Percentiles rank a stretch among this genome's conserved stretches.
phyloP scores from a whole-genome alignment of 2,329 filamentous ascomycete genomes.

The Shiraia sp. region DNA sequence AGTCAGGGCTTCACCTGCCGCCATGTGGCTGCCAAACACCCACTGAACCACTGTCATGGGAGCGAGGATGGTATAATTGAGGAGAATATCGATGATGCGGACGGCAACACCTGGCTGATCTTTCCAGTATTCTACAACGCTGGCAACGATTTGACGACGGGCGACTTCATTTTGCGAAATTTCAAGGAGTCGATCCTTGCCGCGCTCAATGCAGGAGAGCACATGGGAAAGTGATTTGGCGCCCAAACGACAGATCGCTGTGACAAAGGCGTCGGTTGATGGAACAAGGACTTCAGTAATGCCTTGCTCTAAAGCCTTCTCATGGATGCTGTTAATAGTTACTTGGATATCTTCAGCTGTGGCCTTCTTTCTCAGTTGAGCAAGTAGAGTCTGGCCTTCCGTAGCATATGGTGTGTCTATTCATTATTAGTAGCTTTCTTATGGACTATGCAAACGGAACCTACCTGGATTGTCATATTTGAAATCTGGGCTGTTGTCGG shows the following conservation, averaged over 20 bases:
- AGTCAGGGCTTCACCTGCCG: conserved; percentile 69
- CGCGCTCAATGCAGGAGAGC: conserved; percentile 91
- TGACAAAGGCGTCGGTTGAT: conserved; percentile 94
- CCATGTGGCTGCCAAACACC: conserved; percentile 72
- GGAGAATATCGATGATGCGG: conserved; percentile 91
- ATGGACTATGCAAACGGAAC: conserved; percentile 33
- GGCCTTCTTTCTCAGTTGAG: conserved; percentile 81
- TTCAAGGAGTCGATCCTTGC: conserved; percentile 83
- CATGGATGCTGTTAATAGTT: conserved; percentile 78
- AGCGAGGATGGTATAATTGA: conserved; percentile 94
- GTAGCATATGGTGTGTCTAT: conserved; percentile 77
- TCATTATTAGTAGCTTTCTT: conserved; percentile 4
- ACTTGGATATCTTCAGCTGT: conserved; percentile 84
- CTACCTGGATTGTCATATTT: conserved; percentile 80
- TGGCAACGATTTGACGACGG: conserved; percentile 83
- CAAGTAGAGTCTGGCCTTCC: conserved; percentile 81
- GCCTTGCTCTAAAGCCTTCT: conserved; percentile 70
- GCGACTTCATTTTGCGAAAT: conserved; percentile 74
- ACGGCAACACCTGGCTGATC: conserved; percentile 90
- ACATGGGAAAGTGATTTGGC: conserved; percentile 96
- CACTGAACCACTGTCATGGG: conserved; percentile 86
- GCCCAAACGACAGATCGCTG: conserved; percentile 88
- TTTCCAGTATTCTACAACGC: conserved; percentile 90
- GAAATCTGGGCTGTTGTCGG: conserved; percentile 92
- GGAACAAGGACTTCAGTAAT: conserved; percentile 75